phyloP scores from a whole-genome alignment of 805 yeast genomes.

The Yarrowia divulgata region DNA sequence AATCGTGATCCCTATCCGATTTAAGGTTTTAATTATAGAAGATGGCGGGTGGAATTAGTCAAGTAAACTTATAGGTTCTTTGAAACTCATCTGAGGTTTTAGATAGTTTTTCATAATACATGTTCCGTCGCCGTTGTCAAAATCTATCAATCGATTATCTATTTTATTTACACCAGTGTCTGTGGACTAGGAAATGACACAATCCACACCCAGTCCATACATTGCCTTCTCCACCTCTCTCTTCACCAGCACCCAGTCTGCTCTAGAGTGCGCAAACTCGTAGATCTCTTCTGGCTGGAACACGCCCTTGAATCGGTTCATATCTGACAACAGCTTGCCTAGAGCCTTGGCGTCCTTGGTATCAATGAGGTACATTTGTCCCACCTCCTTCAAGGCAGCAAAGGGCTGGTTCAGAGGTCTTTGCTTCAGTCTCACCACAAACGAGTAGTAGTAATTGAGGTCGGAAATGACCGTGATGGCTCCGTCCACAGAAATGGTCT shows the following conservation, averaged over 20 bases:
- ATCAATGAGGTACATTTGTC: constrained; percentile 78
- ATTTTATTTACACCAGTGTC: constrained; percentile 9
- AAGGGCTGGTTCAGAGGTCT: constrained; percentile 69
- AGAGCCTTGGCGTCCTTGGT: constrained; percentile 79
- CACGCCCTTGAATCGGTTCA: constrained; percentile 85
- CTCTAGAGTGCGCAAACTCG: constrained; percentile 84
- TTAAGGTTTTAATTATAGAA: too few relatives aligned
- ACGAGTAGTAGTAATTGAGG: constrained; percentile 77
- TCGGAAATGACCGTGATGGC: constrained; percentile 85
- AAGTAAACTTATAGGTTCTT: too few relatives aligned
- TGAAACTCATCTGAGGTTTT: too few relatives aligned
- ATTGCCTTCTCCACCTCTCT: constrained; percentile 90
- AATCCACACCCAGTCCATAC: constrained; percentile 84
- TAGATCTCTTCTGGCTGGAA: constrained; percentile 93
- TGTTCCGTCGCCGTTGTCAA: too few relatives aligned
- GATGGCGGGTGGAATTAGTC: too few relatives aligned
- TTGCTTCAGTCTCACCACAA: constrained; percentile 64
- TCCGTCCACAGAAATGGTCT: constrained; percentile 78
- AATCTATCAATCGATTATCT: background rate
- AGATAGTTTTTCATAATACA: too few relatives aligned
- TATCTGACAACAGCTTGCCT: constrained; percentile 82
- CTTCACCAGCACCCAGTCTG: constrained; percentile 82
- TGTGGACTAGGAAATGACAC: constrained; percentile 54
- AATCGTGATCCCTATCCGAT: too few relatives aligned
- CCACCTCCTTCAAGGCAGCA: constrained; percentile 81